phyloP scores from a whole-genome alignment of 1,139 yeast genomes.

The Ogataea hybrid region DNA sequence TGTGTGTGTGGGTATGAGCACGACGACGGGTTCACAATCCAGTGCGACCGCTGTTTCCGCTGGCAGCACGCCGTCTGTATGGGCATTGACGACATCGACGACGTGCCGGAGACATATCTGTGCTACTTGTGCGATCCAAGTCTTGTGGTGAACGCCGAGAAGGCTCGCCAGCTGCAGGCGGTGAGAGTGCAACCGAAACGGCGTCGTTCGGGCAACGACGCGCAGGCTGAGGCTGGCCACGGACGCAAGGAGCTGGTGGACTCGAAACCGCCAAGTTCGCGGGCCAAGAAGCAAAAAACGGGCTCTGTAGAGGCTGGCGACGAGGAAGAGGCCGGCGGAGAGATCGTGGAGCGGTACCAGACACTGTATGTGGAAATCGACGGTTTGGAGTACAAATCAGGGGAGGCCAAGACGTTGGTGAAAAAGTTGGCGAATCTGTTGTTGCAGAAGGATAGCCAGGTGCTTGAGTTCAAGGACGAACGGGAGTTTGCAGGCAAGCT shows the following conservation, averaged over 20 bases:
- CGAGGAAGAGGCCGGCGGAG: constrained; percentile 31
- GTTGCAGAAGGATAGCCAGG: constrained; percentile 10
- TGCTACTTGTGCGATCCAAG: constrained; percentile 73
- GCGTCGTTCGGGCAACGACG: constrained; percentile 23
- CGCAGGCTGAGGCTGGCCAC: constrained; percentile 3
- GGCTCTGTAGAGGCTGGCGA: constrained; percentile 12
- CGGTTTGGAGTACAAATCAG: constrained; percentile 44
- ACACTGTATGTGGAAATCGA: constrained; percentile 48
- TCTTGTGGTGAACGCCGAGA: constrained; percentile 51
- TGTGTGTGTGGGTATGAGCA: constrained; percentile 88
- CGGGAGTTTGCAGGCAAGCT: constrained; percentile 15
- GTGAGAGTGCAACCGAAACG: constrained; percentile 37
- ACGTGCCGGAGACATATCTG: constrained; percentile 79
- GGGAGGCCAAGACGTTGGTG: constrained; percentile 33
- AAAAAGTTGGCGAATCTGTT: constrained; percentile 25
- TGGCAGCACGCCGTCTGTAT: constrained; percentile 96
- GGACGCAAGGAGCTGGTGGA: constrained; percentile 8
- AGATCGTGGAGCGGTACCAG: constrained; percentile 44
- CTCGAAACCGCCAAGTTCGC: constrained; percentile 19
- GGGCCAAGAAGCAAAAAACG: constrained; percentile 20
- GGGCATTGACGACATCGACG: constrained; percentile 67
- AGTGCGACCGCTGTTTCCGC: constrained; percentile 85
- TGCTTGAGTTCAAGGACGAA: constrained; percentile 8
- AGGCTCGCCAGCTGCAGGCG: constrained; percentile 49
- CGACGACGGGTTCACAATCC: constrained; percentile 94